phyloP scores from a whole-genome alignment of 2,329 filamentous ascomycete genomes.

The Colletotrichum lupini region DNA sequence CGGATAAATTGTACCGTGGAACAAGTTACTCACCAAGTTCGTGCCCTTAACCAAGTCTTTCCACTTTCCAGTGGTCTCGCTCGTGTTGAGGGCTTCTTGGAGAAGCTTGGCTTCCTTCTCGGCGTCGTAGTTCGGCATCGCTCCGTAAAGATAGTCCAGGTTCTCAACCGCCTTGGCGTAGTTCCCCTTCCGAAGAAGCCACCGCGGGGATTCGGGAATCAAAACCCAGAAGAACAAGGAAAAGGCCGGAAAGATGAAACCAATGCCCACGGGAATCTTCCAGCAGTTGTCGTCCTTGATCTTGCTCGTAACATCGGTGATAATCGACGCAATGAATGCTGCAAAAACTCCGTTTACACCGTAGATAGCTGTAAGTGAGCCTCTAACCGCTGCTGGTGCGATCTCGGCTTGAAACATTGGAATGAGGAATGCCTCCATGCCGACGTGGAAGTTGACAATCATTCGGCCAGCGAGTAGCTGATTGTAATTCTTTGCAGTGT shows the following conservation, averaged over 20 bases:
- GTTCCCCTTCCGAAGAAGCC: slow-evolving; percentile 40
- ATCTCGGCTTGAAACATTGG: slow-evolving; percentile 40
- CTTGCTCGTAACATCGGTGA: slow-evolving; percentile 38
- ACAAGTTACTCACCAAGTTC: slow-evolving; percentile 11
- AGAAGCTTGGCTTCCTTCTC: slow-evolving; percentile 35
- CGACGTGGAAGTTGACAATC: slow-evolving; percentile 38
- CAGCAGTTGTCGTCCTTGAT: slow-evolving; percentile 34
- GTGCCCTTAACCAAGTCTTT: slow-evolving; percentile 28
- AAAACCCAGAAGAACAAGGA: slow-evolving; percentile 32
- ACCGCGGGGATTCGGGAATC: slow-evolving; percentile 43
- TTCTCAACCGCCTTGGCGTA: slow-evolving; percentile 33
- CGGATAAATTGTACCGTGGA: too few species aligned
- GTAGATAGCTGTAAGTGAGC: slow-evolving; percentile 36
- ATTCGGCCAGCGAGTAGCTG: slow-evolving; percentile 36
- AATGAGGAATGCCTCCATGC: slow-evolving; percentile 37
- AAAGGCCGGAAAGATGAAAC: slow-evolving; percentile 35
- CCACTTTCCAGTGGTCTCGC: slow-evolving; percentile 21
- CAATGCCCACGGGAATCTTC: slow-evolving; percentile 36
- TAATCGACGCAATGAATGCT: slow-evolving; percentile 37
- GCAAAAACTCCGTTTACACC: slow-evolving; percentile 38
- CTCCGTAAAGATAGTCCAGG: slow-evolving; percentile 35
- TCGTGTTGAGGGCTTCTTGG: slow-evolving; percentile 30
- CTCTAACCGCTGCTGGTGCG: slow-evolving; percentile 37
- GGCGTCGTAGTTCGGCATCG: slow-evolving; percentile 30
- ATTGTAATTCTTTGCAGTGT: slow-evolving; percentile 28